Conservation (phyloP, 495 filamentous ascomycete genomes). For the Neohortaea acidophila region DNA sequence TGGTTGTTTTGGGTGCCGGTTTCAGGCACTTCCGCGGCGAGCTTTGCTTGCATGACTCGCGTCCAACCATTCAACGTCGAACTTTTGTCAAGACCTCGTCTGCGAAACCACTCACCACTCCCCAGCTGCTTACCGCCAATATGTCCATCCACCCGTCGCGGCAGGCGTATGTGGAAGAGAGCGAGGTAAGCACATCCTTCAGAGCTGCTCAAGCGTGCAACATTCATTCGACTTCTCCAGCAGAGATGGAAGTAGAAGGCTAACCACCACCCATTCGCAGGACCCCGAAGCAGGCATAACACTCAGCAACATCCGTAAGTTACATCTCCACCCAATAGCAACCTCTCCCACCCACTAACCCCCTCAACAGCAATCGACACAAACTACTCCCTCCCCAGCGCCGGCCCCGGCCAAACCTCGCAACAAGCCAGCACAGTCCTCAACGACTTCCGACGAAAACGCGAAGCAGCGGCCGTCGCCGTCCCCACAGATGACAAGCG, state of each 20-base stretch:
- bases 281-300: constrained; percentile 39
- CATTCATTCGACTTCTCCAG: constrained; percentile 11
- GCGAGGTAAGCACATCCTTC: constrained; percentile 45
- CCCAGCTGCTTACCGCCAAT: constrained; percentile 1
- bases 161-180: constrained; percentile 93
- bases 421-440: constrained; percentile 81
- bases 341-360: constrained; percentile 1
- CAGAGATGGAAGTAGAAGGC: constrained; percentile 34
- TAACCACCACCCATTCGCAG: no score
- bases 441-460: constrained; percentile 77
- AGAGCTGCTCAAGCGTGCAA: constrained; percentile 7
- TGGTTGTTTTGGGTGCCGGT: no score
- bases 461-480: constrained; percentile 73
- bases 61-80: no score
- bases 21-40: no score
- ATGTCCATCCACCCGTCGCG: constrained; percentile 71
- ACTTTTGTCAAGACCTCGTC: no score
- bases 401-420: constrained; percentile 58
- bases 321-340: background rate
- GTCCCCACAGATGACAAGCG: constrained; percentile 90
- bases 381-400: constrained; percentile 66
- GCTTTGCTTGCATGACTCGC: no score
- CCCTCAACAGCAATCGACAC: constrained; percentile 52
- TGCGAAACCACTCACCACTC: no score
- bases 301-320: constrained; percentile 59